Base-by-base conservation (phyloP, 2,329 filamentous ascomycete genomes). In the Cyanodermella asteris region DNA sequence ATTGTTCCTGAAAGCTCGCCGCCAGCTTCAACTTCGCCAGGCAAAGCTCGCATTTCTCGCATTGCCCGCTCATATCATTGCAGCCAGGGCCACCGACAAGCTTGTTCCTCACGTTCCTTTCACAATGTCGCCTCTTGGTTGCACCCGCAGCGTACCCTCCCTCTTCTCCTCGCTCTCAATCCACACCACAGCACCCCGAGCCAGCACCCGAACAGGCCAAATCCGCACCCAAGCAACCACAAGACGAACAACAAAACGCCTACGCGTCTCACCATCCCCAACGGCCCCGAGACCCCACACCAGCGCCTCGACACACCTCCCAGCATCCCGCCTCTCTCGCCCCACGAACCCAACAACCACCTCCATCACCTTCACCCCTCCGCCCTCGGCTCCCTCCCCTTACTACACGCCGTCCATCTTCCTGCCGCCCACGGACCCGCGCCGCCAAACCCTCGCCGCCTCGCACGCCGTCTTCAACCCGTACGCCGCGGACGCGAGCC, bases 301-400 rank as follows among this genome's bases (percentile, higher is more conserved):
- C n/a, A n/a, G n/a, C n/a, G n/a, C n/a, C n/a, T n/a, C n/a, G n/a
- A n/a, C n/a, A n/a, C n/a, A n/a, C n/a, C n/a, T n/a, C 56, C 54
- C n/a, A 61, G 61, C 36, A 46, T 45, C 10, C 38, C 44, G 9
- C 44, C 52, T 5, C 37, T 34, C 7, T 22, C 32, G 4, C 20
- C 40, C 12, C 39, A 42, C 25, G 43, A 49, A 31, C 33, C 38
- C 12, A 47, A 49, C 31, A 56, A 64, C 29, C 57, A 63, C 38
- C n/a, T n/a, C n/a, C n/a, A 66, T 70, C 40, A 56, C 73, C 41
- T 66, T 65, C 55, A 73, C 73, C 36, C 69, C 69, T 18, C 69
- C 69, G 1, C 64, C 66, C 5, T 62, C 64, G 15, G 58, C 62
- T 5, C 67, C 69, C 6, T 66, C 56, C 31, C 58, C 66, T 13